Percentiles rank a stretch among this genome's conserved stretches.
These are phyloP conservation scores for Venturia oleaginea DNA, from an alignment of 2,329 filamentous ascomycete genomes.

Conservation along the genomic window DNA sequence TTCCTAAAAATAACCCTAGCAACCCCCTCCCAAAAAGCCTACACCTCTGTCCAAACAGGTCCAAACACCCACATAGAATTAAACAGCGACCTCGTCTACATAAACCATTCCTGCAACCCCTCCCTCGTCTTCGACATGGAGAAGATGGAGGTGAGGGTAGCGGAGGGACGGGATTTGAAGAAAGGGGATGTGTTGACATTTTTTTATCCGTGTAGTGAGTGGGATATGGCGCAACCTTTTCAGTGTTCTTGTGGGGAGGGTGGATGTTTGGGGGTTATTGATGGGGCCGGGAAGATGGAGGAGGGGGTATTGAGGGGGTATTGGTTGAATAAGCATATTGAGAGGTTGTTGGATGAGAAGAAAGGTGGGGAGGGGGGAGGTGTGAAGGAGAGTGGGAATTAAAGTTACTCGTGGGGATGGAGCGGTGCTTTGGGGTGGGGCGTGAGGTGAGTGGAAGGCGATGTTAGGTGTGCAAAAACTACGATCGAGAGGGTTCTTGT, in stretches of 20 bases:
- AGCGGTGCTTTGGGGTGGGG: no score
- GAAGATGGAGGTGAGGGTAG: constrained; percentile 45
- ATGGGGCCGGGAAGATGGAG: constrained; percentile 54
- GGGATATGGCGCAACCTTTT: constrained; percentile 65
- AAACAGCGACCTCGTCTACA: constrained; percentile 47
- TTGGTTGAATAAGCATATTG: constrained; percentile 56
- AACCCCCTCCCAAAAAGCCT: constrained; percentile 36
- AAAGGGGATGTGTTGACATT: constrained; percentile 42
- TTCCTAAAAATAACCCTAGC: constrained; percentile 41
- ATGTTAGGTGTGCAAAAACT: no score
- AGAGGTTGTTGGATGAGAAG: constrained; percentile 40
- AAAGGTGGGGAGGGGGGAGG: background rate
- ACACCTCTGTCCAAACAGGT: constrained; percentile 44
- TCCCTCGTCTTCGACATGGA: constrained; percentile 45
- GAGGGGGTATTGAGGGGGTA: constrained; percentile 45
- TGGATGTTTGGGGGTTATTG: constrained; percentile 52
- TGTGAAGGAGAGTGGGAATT: background rate
- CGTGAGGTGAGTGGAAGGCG: no score
- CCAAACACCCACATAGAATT: constrained; percentile 44
- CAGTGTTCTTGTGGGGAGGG: constrained; percentile 51
- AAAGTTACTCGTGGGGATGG: background rate
- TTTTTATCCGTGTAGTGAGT: constrained; percentile 70
- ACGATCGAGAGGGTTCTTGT: no score
- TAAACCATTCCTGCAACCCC: constrained; percentile 48
- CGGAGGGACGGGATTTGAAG: constrained; percentile 28